Conservation (phyloP, 331 rosid genomes). For the Telfairia occidentalis region DNA sequence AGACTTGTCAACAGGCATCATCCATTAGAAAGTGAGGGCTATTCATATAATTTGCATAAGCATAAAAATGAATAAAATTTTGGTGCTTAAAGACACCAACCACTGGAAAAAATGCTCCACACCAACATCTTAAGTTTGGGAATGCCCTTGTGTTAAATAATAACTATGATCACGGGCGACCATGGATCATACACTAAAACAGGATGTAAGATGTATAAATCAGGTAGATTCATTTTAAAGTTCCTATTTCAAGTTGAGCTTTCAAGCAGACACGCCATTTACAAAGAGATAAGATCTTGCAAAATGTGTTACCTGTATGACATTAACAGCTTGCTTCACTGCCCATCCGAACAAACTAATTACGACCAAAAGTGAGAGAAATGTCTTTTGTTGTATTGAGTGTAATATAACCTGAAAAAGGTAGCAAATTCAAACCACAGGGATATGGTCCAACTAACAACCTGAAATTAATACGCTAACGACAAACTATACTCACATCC, state of each 20-base stretch:
- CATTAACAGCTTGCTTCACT: conserved; percentile 68
- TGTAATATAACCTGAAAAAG: conserved; percentile 50
- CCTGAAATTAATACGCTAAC: conserved; percentile 2
- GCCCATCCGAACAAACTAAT: conserved; percentile 79
- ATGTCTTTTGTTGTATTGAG: conserved; percentile 33
- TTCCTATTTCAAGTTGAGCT: neutral
- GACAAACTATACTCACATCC: conserved; percentile 40
- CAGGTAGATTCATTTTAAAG: neutral
- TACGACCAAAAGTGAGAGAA: conserved; percentile 41
- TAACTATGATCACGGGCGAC: neutral
- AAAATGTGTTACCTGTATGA: conserved; percentile 56
- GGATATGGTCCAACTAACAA: conserved; percentile 1
- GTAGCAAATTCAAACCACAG: neutral
- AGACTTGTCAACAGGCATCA: neutral
- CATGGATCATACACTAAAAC: neutral
- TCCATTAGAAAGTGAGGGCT: neutral
- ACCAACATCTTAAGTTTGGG: neutral
- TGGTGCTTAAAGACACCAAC: neutral
- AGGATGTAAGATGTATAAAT: neutral
- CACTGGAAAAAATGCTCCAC: neutral
- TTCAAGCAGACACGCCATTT: neutral
- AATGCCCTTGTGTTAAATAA: neutral
- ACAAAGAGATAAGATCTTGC: neutral
- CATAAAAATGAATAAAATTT: neutral
- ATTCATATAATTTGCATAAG: neutral